Percentiles rank a stretch among this genome's conserved stretches.
Conservation (phyloP, 805 yeast species). For the Saturnispora hagleri region DNA sequence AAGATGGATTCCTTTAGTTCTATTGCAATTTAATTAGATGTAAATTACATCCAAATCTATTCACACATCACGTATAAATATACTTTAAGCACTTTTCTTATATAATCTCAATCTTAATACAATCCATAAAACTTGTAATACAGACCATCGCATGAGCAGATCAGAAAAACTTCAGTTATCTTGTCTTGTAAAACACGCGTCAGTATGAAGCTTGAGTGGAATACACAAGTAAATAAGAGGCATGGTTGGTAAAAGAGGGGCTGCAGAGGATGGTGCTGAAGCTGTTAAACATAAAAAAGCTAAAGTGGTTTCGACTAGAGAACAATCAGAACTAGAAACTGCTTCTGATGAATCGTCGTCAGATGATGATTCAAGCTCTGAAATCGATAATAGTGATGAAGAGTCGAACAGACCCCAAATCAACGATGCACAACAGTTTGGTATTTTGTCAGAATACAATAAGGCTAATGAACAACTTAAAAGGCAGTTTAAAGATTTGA, state of each 20-base stretch:
- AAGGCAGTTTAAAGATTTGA: slow-evolving; percentile 39
- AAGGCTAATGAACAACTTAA: slow-evolving; percentile 17
- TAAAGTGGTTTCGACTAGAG: background rate
- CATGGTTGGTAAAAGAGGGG: background rate
- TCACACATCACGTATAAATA: background rate
- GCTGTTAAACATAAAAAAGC: background rate
- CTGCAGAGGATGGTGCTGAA: background rate
- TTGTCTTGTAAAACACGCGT: background rate
- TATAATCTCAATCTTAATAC: background rate
- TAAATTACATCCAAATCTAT: no score
- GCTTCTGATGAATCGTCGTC: background rate
- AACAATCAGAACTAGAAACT: background rate
- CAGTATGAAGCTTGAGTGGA: background rate
- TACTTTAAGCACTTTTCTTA: background rate
- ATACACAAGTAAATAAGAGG: background rate
- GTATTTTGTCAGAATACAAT: slow-evolving; percentile 21
- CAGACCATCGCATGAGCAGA: background rate
- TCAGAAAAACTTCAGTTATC: background rate
- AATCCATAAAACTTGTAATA: background rate
- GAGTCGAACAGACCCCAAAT: slow-evolving; percentile 14
- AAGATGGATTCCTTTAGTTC: slow-evolving; percentile 2
- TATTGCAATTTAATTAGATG: no score
- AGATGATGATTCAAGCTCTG: slow-evolving; percentile 3
- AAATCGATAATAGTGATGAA: slow-evolving; percentile 4
- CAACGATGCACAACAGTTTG: slow-evolving; percentile 21